These are phyloP conservation scores for Cercospora zeina DNA, from an alignment of 2,329 filamentous ascomycete genomes.

Conservation along the genomic window DNA sequence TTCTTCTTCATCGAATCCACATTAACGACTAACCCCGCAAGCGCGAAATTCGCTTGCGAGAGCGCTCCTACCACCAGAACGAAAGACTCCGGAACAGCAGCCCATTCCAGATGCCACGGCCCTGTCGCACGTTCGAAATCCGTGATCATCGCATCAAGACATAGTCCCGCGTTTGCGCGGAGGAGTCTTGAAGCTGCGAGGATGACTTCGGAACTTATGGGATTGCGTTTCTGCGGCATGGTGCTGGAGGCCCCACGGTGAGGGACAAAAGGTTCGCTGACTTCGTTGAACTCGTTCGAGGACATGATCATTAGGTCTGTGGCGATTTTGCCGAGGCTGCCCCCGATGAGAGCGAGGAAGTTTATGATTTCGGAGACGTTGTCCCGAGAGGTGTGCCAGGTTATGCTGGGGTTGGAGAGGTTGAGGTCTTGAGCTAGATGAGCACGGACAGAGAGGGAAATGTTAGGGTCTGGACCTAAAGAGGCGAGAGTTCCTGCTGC, in stretches of 20 bases:
- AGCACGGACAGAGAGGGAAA: constrained; percentile 30
- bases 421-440: constrained; percentile 32
- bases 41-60: constrained; percentile 33
- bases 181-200: constrained; percentile 35
- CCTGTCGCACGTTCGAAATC: constrained; percentile 40
- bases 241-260: constrained; percentile 58
- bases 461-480: constrained; percentile 19
- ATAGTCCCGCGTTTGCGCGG: constrained; percentile 31
- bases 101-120: constrained; percentile 41
- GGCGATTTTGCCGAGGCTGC: constrained; percentile 37
- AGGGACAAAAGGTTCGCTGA: constrained; percentile 49
- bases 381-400: constrained; percentile 41
- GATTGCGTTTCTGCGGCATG: constrained; percentile 54
- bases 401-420: constrained; percentile 24
- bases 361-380: constrained; percentile 35
- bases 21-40: constrained; percentile 36
- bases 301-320: constrained; percentile 38
- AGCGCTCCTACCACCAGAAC: constrained; percentile 33
- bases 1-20: constrained; percentile 34
- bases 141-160: constrained; percentile 37
- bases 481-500: constrained; percentile 40
- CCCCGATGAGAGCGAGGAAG: constrained; percentile 35
- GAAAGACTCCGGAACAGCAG: constrained; percentile 37
- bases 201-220: constrained; percentile 37
- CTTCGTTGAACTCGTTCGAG: constrained; percentile 38